Base-by-base conservation (phyloP, 345 rosid genomes). In the Fremontodendron californicum region DNA sequence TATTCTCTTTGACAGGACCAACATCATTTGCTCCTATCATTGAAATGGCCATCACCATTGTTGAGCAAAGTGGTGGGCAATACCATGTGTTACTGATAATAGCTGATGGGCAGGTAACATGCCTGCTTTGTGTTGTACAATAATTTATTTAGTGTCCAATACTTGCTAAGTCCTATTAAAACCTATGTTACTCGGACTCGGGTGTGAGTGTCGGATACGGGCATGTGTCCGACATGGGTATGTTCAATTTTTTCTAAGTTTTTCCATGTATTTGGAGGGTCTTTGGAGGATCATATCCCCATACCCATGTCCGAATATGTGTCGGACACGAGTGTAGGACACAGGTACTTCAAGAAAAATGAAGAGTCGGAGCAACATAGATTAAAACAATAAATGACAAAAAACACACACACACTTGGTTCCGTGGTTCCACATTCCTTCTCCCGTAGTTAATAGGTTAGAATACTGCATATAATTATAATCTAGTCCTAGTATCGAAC, bases 41-140 rank as follows among this genome's bases (percentile, higher is more conserved):
- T 51, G 90, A 90, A 74, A 88, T 87, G 94, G 90, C 87, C 71
- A 83, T 86, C 74, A 87, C 89, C 0, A 88, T 87, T 52, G 90
- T 90, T 63, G 89, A 90, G 83, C 83, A 90, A 67, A 88, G 92
- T 79, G 88, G 86, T 33, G 91, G 91, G n/a, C 93, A 90, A 63
- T 90, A 88, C 88, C 93, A 90, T 54, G 93, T 90, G 55, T 82
- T 90, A 70, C 33, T 90, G 74, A 90, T 90, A 76, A 90, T 90
- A 75, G 93, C 91, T 1, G 91, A 90, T 80, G 91, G 93, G 48
- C 93, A 88, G 93, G 93, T 89, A 78, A 63, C 57, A 27, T 75
- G 25, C 16, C 43, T 39, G 70, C 70, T 65, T 39, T 65, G 43
- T 18, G 46, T 65, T 39, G 29, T 65, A 65, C 12, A 4, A 9